A percentile compares a stretch with the other conserved stretches of the same genome.
phyloP scores from a whole-genome alignment of 352 stramenopile genomes.

The Phytopythium chamaehyphon region DNA sequence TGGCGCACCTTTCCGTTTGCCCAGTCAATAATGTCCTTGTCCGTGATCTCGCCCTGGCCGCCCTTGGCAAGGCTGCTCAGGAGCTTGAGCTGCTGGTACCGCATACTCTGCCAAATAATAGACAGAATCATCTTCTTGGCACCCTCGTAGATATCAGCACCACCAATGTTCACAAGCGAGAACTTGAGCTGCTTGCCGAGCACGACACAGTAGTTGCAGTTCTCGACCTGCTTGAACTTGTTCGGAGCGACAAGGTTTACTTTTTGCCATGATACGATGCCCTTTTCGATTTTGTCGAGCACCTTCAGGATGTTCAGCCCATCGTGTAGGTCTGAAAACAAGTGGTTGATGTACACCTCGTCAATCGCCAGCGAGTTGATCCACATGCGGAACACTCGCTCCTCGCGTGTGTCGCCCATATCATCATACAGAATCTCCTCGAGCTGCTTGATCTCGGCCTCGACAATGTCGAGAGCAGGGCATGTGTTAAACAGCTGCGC shows the following conservation, averaged over 20 bases:
- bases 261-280: conserved; percentile 85
- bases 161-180: conserved; percentile 88
- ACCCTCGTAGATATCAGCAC: conserved; percentile 89
- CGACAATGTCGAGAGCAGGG: conserved; percentile 73
- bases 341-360: conserved; percentile 87
- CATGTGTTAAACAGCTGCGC: conserved; percentile 92
- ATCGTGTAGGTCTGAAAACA: conserved; percentile 88
- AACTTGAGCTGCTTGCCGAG: conserved; percentile 88
- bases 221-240: conserved; percentile 89
- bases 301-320: conserved; percentile 89
- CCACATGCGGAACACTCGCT: conserved; percentile 90
- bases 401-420: conserved; percentile 80
- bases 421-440: conserved; percentile 88
- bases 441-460: conserved; percentile 83
- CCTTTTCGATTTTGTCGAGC: conserved; percentile 88
- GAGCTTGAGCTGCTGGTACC: conserved; percentile 87
- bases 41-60: conserved; percentile 51
- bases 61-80: conserved; percentile 54
- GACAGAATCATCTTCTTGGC: conserved; percentile 93
- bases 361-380: conserved; percentile 91
- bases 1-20: conserved; percentile 80
- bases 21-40: conserved; percentile 83
- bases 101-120: conserved; percentile 94
- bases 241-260: conserved; percentile 88
- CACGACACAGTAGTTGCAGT: conserved; percentile 89